Evolutionary conservation across 768 basidiomycete species (phyloP).

Genomic region (Pleurotus tuoliensis): DNA sequence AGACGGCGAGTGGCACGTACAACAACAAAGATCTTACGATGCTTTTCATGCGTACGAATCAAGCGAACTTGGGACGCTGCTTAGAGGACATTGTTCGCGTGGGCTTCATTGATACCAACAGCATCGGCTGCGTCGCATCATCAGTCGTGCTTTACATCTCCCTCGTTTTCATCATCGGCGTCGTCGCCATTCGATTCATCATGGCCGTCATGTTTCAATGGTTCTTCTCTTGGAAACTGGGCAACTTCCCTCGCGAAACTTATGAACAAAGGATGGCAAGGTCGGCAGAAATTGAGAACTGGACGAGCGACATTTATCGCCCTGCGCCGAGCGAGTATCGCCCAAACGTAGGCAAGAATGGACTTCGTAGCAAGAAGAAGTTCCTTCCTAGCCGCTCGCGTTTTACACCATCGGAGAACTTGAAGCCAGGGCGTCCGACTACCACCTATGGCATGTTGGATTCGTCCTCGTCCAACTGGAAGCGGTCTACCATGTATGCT

Average conservation of each 20-base stretch:
- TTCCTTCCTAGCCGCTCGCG: constrained; percentile 68
- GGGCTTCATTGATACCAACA: constrained; percentile 92
- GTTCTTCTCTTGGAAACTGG: constrained; percentile 97
- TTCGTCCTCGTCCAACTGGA: constrained; percentile 49
- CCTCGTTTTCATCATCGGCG: constrained; percentile 95
- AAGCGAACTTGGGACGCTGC: constrained; percentile 70
- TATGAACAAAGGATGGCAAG: constrained; percentile 90
- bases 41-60: constrained; percentile 68
- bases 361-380: constrained; percentile 53
- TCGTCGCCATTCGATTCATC: constrained; percentile 89
- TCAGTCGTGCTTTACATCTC: constrained; percentile 93
- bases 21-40: constrained; percentile 88
- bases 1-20: constrained; percentile 63
- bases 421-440: constrained; percentile 48
- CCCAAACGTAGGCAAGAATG: constrained; percentile 80
- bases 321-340: constrained; percentile 89
- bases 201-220: constrained; percentile 98
- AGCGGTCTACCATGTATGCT: constrained; percentile 54
- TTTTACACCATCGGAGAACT: constrained; percentile 70
- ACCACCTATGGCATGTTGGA: constrained; percentile 69
- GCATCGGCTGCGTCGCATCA: constrained; percentile 95
- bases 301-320: constrained; percentile 94
- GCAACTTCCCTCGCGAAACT: constrained; percentile 90
- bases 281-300: constrained; percentile 88
- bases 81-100: constrained; percentile 82